Conservation (phyloP, 2,329 filamentous ascomycete species). For the Metarhizium guizhouense region DNA sequence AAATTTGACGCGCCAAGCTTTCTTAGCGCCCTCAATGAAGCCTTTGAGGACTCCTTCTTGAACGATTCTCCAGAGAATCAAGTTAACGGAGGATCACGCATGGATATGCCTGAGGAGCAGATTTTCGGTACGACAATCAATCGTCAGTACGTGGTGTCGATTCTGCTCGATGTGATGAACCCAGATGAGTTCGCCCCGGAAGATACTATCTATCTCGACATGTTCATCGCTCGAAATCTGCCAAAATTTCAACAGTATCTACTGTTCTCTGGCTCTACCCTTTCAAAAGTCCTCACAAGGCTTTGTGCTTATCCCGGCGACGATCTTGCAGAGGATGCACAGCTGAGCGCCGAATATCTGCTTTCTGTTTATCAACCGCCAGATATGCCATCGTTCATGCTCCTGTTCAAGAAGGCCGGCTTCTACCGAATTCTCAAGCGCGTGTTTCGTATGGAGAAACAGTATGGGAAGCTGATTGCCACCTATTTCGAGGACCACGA, state of each 20-base stretch:
- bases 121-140: conserved; percentile 67
- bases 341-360: conserved; percentile 93
- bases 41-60: conserved; percentile 89
- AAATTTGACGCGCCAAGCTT: conserved; percentile 88
- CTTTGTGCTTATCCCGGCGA: conserved; percentile 76
- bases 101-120: conserved; percentile 53
- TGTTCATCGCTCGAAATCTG: conserved; percentile 94
- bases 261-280: conserved; percentile 74
- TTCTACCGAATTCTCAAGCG: conserved; percentile 92
- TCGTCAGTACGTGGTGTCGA: conserved; percentile 85
- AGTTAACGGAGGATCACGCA: conserved; percentile 39
- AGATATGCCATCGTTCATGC: conserved; percentile 66
- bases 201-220: conserved; percentile 91
- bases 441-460: conserved; percentile 69
- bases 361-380: conserved; percentile 89
- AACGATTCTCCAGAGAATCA: conserved; percentile 66
- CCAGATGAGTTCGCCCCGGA: conserved; percentile 62
- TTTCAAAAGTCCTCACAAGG: conserved; percentile 71
- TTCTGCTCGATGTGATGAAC: conserved; percentile 85
- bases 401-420: conserved; percentile 66
- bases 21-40: conserved; percentile 90
- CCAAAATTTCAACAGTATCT: conserved; percentile 97
- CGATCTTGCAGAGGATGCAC: conserved; percentile 83
- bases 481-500: conserved; percentile 80
- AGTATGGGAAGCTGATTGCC: conserved; percentile 69